Conservation (phyloP, 2,329 filamentous ascomycete species). For the Colletotrichum falcatum region DNA sequence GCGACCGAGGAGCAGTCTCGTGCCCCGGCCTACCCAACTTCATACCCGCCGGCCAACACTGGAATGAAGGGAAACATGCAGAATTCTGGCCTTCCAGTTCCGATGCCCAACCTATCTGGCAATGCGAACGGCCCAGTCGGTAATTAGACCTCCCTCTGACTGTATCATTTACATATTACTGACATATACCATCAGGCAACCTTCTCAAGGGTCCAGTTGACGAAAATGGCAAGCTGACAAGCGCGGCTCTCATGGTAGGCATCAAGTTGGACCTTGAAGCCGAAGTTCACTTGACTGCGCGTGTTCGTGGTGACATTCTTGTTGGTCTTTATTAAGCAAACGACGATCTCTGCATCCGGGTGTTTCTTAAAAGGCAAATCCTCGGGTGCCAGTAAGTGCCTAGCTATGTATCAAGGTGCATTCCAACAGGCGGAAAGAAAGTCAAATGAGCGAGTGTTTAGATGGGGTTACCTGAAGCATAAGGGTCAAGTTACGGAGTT, state of each 20-base stretch:
- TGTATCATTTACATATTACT: not conserved
- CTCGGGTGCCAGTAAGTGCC: too few species aligned
- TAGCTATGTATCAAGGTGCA: not conserved
- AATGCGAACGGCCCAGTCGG: conserved; percentile 49
- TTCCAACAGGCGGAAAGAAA: not conserved
- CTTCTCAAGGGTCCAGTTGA: conserved; percentile 69
- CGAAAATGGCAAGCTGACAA: conserved; percentile 67
- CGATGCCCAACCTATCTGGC: conserved; percentile 53
- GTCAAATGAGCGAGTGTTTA: not conserved
- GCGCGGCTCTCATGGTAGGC: conserved; percentile 68
- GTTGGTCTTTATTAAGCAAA: conserved; percentile 64
- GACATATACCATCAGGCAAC: conserved; percentile 53
- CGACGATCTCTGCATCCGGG: not conserved
- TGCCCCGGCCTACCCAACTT: conserved; percentile 32
- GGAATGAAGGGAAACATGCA: conserved; percentile 25
- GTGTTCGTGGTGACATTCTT: conserved; percentile 70
- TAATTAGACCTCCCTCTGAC: conserved; percentile 30
- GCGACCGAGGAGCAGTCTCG: conserved; percentile 22
- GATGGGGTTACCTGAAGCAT: not conserved
- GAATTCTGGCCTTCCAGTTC: conserved; percentile 25
- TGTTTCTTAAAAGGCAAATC: not conserved
- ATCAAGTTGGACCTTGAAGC: conserved; percentile 74
- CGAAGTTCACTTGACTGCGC: conserved; percentile 71
- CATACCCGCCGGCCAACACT: conserved; percentile 30
- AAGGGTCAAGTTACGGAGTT: not conserved